phyloP scores from a whole-genome alignment of 1,284 basidiomycete species.

The Hemileia vastatrix region DNA sequence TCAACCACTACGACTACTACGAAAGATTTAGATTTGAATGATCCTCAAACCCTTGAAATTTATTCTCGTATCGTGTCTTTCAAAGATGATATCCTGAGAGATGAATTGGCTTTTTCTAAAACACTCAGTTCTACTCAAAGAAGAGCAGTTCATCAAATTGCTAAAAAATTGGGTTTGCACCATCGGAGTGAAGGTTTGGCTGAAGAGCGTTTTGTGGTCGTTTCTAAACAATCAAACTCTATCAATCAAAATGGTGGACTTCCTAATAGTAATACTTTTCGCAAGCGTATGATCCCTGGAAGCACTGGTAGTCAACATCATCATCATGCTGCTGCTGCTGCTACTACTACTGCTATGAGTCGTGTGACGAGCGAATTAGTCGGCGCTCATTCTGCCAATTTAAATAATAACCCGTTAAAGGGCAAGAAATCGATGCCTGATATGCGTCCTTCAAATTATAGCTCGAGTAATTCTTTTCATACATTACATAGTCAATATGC shows the following conservation, averaged over 20 bases:
- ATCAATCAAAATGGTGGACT: too few species aligned
- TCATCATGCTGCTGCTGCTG: too few species aligned
- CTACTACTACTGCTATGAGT: background rate
- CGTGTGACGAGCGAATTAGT: background rate
- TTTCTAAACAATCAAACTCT: constrained; percentile 55
- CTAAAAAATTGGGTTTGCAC: constrained; percentile 87
- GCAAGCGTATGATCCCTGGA: constrained; percentile 1
- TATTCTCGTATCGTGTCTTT: constrained; percentile 93
- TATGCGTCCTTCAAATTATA: too few species aligned
- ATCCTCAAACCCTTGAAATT: constrained; percentile 87
- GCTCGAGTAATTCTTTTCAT: too few species aligned
- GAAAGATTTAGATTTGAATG: constrained; percentile 83
- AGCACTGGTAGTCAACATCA: background rate
- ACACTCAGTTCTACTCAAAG: constrained; percentile 74
- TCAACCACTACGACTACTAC: constrained; percentile 42
- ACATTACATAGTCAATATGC: too few species aligned
- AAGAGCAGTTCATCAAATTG: constrained; percentile 86
- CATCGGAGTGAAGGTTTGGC: constrained; percentile 89
- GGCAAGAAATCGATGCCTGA: constrained; percentile 93
- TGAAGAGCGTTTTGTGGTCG: constrained; percentile 83
- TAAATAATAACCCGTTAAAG: background rate
- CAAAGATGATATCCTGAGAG: constrained; percentile 95
- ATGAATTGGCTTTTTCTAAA: constrained; percentile 89
- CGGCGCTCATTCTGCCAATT: background rate
- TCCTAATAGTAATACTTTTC: too few species aligned